Percentiles rank a stretch among this genome's conserved stretches.
phyloP scores from a whole-genome alignment of 306 rosid species.

The Pachyrhizus erosus region DNA sequence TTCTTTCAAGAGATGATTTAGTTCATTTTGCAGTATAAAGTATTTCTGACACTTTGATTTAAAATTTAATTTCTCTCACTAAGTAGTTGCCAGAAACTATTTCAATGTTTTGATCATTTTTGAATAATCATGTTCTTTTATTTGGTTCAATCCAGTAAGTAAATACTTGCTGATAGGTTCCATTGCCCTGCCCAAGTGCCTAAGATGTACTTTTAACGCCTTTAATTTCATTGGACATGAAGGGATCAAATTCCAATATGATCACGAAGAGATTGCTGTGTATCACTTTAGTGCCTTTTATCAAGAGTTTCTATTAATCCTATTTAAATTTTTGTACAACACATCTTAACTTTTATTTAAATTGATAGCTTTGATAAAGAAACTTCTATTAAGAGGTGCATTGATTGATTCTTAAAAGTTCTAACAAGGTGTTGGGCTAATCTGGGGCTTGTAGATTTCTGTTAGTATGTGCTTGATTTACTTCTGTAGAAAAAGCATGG shows the following conservation, averaged over 20 bases:
- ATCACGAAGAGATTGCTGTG: neutral
- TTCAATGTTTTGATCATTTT: neutral
- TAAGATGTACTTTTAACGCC: neutral
- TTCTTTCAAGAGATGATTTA: neutral
- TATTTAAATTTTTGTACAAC: neutral
- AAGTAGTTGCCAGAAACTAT: neutral
- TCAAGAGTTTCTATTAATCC: neutral
- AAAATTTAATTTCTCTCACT: neutral
- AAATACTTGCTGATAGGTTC: neutral
- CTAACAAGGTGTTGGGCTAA: neutral
- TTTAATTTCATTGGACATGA: neutral
- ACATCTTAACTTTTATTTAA: neutral
- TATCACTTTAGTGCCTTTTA: neutral
- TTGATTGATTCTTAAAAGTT: neutral
- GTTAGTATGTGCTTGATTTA: neutral
- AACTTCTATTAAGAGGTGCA: neutral
- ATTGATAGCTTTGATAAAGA: neutral
- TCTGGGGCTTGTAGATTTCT: neutral
- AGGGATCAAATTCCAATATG: neutral
- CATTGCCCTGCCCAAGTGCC: neutral
- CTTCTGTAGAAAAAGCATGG: neutral
- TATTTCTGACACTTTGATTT: neutral
- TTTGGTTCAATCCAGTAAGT: neutral
- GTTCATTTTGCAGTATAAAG: neutral
- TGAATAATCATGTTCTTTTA: neutral